A percentile compares a stretch with the other conserved stretches of the same genome.
Conservation (phyloP, 129 eudicot species). For the Escallonia herrerae region DNA sequence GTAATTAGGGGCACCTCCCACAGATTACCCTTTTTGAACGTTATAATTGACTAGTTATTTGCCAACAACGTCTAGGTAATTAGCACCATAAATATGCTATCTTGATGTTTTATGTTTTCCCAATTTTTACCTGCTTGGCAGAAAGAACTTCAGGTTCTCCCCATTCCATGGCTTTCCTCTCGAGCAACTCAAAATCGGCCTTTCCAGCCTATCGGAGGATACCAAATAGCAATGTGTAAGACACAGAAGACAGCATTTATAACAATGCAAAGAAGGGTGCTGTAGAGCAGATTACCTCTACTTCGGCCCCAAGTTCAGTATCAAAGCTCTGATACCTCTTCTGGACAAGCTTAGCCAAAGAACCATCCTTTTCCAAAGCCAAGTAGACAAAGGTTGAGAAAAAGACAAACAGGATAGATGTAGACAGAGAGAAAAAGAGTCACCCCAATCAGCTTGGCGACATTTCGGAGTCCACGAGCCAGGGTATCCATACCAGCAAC, state of each 20-base stretch:
- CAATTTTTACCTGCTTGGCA: constrained; percentile 69
- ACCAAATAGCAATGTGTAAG: neutral
- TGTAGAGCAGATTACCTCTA: constrained; percentile 43
- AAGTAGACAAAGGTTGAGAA: constrained; percentile 1
- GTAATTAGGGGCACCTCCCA: too few relatives aligned
- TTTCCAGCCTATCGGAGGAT: constrained; percentile 67
- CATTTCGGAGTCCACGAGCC: constrained; percentile 92
- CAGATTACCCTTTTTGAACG: too few relatives aligned
- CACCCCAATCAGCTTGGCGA: constrained; percentile 80
- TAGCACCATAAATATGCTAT: too few relatives aligned
- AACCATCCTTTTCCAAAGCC: constrained; percentile 57
- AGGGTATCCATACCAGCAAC: constrained; percentile 94
- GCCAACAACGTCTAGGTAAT: too few relatives aligned
- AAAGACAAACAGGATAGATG: neutral
- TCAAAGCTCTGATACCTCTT: constrained; percentile 91
- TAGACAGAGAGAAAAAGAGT: neutral
- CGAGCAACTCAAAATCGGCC: constrained; percentile 80
- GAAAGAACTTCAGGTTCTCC: constrained; percentile 94
- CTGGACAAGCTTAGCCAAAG: constrained; percentile 64
- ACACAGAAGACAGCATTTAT: neutral
- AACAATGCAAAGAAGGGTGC: too few relatives aligned
- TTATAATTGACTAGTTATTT: too few relatives aligned
- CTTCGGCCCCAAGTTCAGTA: constrained; percentile 62
- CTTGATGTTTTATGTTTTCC: too few relatives aligned
- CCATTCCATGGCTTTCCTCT: constrained; percentile 84